phyloP scores from a whole-genome alignment of 2,329 filamentous ascomycete species.

The Alternaria angustiovoidea region DNA sequence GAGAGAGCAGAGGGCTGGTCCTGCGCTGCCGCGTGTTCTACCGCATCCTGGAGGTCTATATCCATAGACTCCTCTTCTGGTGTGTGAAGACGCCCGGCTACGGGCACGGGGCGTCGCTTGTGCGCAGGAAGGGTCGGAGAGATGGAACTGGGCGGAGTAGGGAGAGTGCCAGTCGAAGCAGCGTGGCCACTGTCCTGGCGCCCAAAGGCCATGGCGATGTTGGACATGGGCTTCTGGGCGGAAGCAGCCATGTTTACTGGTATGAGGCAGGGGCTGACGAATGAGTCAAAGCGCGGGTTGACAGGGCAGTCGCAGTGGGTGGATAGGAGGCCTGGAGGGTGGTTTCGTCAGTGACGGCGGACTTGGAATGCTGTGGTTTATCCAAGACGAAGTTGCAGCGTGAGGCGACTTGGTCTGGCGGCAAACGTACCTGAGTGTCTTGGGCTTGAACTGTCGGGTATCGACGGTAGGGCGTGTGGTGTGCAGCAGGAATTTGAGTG shows the following conservation, averaged over 20 bases:
- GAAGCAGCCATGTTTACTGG: conserved; percentile 47
- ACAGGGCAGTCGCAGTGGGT: conserved; percentile 24
- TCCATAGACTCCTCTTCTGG: conserved; percentile 70
- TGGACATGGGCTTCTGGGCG: conserved; percentile 49
- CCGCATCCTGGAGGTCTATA: conserved; percentile 79
- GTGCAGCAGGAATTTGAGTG: conserved; percentile 4
- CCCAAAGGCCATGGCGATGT: conserved; percentile 52
- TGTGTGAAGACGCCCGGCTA: conserved; percentile 55
- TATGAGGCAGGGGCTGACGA: conserved; percentile 33
- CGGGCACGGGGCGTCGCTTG: conserved; percentile 68
- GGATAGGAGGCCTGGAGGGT: conserved; percentile 4
- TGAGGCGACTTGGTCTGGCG: not conserved
- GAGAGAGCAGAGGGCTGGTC: conserved; percentile 55
- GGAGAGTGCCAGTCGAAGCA: conserved; percentile 63
- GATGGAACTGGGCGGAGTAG: conserved; percentile 94
- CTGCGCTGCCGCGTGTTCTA: conserved; percentile 60
- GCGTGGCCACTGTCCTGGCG: conserved; percentile 40
- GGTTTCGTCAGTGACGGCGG: not conserved
- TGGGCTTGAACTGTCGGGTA: conserved; percentile 7
- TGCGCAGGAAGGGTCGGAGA: conserved; percentile 87
- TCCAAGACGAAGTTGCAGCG: not conserved
- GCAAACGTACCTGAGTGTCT: conserved; percentile 16
- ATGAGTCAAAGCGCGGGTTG: conserved; percentile 36
- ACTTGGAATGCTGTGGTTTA: not conserved
- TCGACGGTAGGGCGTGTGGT: not conserved